Conservation (phyloP, 768 basidiomycete genomes). For the Lentinus tigrinus region DNA sequence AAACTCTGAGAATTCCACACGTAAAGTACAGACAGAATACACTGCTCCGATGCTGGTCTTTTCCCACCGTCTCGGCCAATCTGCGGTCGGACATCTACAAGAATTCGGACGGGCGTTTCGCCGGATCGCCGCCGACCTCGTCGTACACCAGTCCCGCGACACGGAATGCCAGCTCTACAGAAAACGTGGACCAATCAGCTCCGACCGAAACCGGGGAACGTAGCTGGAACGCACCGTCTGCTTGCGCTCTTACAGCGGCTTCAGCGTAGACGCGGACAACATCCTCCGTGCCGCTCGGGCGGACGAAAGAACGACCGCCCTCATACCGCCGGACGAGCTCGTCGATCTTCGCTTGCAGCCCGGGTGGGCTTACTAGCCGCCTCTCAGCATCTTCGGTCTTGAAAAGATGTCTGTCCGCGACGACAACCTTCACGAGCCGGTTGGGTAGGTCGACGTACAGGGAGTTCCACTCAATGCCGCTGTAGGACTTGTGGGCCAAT, state of each 20-base stretch:
- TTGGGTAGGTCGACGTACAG: slow-evolving; percentile 94
- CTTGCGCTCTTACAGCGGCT: slow-evolving; percentile 68
- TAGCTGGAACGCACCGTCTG: slow-evolving; percentile 65
- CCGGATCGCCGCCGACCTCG: slow-evolving; percentile 76
- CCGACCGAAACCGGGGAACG: background rate
- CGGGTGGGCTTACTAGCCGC: slow-evolving; percentile 73
- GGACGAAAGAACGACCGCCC: slow-evolving; percentile 87
- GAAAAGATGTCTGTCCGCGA: slow-evolving; percentile 78
- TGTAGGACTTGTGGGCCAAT: slow-evolving; percentile 85
- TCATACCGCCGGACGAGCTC: slow-evolving; percentile 75
- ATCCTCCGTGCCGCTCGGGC: slow-evolving; percentile 98
- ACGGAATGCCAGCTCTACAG: slow-evolving; percentile 76
- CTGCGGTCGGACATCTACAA: slow-evolving; percentile 35
- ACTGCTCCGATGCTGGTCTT: slow-evolving; percentile 4
- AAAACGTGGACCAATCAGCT: slow-evolving; percentile 10
- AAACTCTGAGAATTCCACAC: background rate
- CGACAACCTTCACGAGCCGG: slow-evolving; percentile 89
- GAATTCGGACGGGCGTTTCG: slow-evolving; percentile 77
- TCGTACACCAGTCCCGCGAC: slow-evolving; percentile 87
- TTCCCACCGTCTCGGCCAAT: background rate
- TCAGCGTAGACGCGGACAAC: slow-evolving; percentile 98
- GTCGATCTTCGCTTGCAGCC: slow-evolving; percentile 81
- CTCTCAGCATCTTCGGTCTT: slow-evolving; percentile 94
- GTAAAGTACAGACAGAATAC: slow-evolving; percentile 15
- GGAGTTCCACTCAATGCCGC: slow-evolving; percentile 85